A percentile compares a stretch with the other conserved stretches of the same genome.
Conservation (phyloP, 2,329 filamentous ascomycete species). For the Alternaria solani region DNA sequence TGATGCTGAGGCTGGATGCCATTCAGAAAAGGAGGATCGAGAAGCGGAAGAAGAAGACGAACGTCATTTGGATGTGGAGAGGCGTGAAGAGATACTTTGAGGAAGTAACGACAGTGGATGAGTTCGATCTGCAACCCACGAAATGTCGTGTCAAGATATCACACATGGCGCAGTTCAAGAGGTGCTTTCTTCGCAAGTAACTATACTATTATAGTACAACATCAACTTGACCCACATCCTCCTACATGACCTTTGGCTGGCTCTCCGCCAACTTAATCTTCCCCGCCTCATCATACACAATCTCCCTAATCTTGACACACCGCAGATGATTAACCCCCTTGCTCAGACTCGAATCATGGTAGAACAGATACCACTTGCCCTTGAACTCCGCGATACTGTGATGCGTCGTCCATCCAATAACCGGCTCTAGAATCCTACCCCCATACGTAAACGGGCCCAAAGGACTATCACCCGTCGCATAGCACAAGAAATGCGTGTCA, state of each 20-base stretch:
- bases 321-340: conserved; percentile 74
- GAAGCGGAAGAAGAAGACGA: background rate
- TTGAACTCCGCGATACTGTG: conserved; percentile 79
- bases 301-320: conserved; percentile 77
- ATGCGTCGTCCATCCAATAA: conserved; percentile 82
- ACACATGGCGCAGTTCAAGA: background rate
- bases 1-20: background rate
- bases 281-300: conserved; percentile 73
- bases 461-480: conserved; percentile 70
- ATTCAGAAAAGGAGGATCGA: background rate
- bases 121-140: background rate
- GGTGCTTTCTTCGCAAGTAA: background rate
- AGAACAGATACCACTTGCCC: conserved; percentile 76
- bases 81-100: background rate
- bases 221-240: background rate
- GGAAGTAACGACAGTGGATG: background rate
- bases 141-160: background rate
- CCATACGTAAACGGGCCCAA: conserved; percentile 76
- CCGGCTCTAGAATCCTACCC: conserved; percentile 76
- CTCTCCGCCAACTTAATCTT: conserved; percentile 59
- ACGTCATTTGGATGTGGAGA: background rate
- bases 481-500: conserved; percentile 77
- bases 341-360: conserved; percentile 76
- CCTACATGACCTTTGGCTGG: conserved; percentile 37
- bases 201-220: background rate